These are phyloP conservation scores for Aspergillus clavatus DNA, from an alignment of 2,329 filamentous ascomycete genomes.

Conservation along the genomic window DNA sequence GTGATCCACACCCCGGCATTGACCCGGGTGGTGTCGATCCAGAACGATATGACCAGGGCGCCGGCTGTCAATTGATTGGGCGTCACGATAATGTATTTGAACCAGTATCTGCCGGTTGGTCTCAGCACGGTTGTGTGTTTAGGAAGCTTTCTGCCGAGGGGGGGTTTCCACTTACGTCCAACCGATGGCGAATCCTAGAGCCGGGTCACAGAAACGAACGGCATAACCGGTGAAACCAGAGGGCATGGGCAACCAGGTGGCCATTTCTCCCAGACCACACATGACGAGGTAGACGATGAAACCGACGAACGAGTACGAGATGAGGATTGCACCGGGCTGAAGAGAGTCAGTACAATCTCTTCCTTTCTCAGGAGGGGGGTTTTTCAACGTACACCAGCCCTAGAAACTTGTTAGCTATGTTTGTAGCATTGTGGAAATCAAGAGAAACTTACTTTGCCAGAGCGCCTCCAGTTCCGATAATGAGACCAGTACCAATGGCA, in stretches of 20 bases:
- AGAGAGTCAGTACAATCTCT: constrained; percentile 7
- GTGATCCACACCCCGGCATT: constrained; percentile 79
- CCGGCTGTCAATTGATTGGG: constrained; percentile 79
- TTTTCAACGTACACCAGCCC: constrained; percentile 37
- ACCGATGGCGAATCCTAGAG: constrained; percentile 72
- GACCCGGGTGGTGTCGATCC: constrained; percentile 60
- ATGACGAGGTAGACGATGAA: constrained; percentile 73
- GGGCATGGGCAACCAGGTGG: constrained; percentile 71
- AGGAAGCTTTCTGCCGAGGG: too few relatives aligned
- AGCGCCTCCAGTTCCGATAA: constrained; percentile 38
- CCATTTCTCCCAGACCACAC: constrained; percentile 79
- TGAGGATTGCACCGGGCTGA: constrained; percentile 40
- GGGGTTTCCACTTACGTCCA: constrained; percentile 61
- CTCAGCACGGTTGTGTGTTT: too few relatives aligned
- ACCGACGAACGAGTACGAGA: constrained; percentile 42
- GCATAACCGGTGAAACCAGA: constrained; percentile 80
- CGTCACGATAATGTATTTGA: constrained; percentile 78
- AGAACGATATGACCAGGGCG: constrained; percentile 74
- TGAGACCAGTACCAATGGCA: constrained; percentile 41
- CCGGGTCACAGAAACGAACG: constrained; percentile 71
- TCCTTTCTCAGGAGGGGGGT: not conserved
- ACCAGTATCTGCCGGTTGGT: constrained; percentile 46
- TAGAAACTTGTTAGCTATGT: constrained; percentile 17
- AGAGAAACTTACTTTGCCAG: constrained; percentile 33
- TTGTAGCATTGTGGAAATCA: not conserved